These are phyloP conservation scores for Erodium moschatum DNA, from an alignment of 441 rosid genomes.

Conservation along the genomic window DNA sequence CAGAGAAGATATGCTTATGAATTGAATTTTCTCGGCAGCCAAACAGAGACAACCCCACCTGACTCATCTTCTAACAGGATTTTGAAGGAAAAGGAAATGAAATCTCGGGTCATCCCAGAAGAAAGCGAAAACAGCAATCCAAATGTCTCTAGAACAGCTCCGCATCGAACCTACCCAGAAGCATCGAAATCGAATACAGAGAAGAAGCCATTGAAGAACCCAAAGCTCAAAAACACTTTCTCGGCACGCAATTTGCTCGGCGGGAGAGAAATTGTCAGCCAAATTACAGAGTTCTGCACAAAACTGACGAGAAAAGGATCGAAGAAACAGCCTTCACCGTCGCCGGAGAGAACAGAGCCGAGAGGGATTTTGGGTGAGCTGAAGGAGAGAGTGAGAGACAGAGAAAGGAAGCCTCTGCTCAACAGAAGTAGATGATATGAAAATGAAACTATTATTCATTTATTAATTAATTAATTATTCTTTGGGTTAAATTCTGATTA, in stretches of 20 bases:
- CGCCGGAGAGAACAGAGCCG: neutral
- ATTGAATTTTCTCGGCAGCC: too few species aligned
- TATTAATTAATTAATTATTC: neutral
- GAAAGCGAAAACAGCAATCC: neutral
- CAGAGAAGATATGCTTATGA: too few species aligned
- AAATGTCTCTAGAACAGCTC: neutral
- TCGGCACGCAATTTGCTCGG: neutral
- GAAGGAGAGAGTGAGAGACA: slow-evolving; percentile 1
- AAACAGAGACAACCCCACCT: too few species aligned
- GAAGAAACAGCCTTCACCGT: neutral
- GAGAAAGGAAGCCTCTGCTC: neutral
- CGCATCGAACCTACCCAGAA: neutral
- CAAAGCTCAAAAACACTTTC: neutral
- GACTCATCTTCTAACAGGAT: too few species aligned
- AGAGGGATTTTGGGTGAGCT: slow-evolving; percentile 3
- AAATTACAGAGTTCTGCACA: neutral
- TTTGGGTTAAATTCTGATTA: too few species aligned
- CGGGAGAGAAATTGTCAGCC: neutral
- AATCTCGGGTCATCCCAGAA: neutral
- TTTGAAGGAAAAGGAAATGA: too few species aligned
- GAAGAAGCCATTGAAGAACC: neutral
- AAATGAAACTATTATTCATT: neutral
- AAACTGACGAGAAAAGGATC: neutral
- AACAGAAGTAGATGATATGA: neutral
- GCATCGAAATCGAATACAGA: neutral